These are phyloP conservation scores for Trichomonas gallinae DNA, from an alignment of 208 protist genomes.

Conservation along the genomic window DNA sequence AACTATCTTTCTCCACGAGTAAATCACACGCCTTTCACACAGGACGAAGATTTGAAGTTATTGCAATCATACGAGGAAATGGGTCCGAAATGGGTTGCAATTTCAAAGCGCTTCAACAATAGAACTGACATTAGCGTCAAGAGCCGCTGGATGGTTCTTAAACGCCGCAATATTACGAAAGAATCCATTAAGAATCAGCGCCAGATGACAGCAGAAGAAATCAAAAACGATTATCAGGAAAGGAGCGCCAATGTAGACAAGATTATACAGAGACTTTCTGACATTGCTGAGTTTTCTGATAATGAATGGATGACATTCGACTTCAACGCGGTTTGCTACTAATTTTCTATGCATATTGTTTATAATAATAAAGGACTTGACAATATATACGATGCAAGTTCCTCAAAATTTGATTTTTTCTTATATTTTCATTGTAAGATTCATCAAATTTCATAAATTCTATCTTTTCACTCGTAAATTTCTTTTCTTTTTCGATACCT, in stretches of 20 bases:
- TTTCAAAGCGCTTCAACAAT: neutral
- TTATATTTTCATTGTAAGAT: too few relatives aligned
- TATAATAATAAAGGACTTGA: neutral
- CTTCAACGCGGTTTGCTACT: neutral
- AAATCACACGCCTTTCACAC: neutral
- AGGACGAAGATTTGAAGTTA: neutral
- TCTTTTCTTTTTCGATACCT: neutral
- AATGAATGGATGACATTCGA: neutral
- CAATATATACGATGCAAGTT: too few relatives aligned
- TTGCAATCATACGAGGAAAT: neutral
- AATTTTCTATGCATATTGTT: neutral
- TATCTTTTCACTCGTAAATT: too few relatives aligned
- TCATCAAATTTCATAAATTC: too few relatives aligned
- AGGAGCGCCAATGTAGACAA: neutral
- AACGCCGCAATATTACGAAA: neutral
- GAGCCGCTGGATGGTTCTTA: neutral
- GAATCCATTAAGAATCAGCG: neutral
- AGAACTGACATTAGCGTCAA: neutral
- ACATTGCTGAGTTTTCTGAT: neutral
- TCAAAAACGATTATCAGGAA: neutral
- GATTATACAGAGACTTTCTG: neutral
- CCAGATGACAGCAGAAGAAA: neutral
- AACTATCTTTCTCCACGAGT: neutral
- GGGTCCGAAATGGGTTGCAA: neutral
- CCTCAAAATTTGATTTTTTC: too few relatives aligned